These are phyloP conservation scores for Myxozyma nipponensis DNA, from an alignment of 805 yeast genomes.

Conservation along the genomic window DNA sequence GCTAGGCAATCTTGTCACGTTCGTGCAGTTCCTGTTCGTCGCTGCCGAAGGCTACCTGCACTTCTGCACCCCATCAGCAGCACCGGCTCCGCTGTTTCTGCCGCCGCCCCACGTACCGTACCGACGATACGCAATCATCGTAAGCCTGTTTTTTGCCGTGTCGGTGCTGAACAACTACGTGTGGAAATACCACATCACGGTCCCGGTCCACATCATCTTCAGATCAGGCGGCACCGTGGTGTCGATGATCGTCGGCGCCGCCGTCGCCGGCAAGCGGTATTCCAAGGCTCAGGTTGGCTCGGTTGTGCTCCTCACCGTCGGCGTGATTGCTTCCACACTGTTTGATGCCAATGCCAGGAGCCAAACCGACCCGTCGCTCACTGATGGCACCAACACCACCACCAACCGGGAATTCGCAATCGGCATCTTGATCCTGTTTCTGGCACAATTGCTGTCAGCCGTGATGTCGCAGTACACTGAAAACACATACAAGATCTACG, in stretches of 20 bases:
- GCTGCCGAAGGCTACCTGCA: conserved; percentile 44
- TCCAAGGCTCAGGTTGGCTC: conserved; percentile 46
- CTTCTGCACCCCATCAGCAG: conserved; percentile 36
- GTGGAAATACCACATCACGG: conserved; percentile 53
- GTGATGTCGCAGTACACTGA: conserved; percentile 59
- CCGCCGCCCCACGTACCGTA: conserved; percentile 37
- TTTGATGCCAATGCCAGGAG: conserved; percentile 21
- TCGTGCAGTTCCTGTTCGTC: conserved; percentile 52
- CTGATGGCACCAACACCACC: conserved; percentile 19
- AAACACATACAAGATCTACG: conserved; percentile 46
- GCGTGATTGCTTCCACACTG: conserved; percentile 47
- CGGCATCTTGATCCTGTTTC: conserved; percentile 44
- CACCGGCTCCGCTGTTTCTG: conserved; percentile 36
- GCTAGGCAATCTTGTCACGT: conserved; percentile 54
- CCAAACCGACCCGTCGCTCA: conserved; percentile 1
- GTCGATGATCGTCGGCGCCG: conserved; percentile 54
- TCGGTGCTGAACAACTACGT: conserved; percentile 57
- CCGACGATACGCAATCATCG: conserved; percentile 44
- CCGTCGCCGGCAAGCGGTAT: conserved; percentile 46
- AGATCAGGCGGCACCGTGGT: conserved; percentile 62
- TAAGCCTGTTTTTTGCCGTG: conserved; percentile 49
- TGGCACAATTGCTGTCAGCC: conserved; percentile 52
- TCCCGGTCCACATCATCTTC: conserved; percentile 65
- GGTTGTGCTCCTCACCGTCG: conserved; percentile 51
- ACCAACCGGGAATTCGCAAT: conserved; percentile 33